Conservation (phyloP, 768 basidiomycete genomes). For the Strobilomyces echinocephalus region DNA sequence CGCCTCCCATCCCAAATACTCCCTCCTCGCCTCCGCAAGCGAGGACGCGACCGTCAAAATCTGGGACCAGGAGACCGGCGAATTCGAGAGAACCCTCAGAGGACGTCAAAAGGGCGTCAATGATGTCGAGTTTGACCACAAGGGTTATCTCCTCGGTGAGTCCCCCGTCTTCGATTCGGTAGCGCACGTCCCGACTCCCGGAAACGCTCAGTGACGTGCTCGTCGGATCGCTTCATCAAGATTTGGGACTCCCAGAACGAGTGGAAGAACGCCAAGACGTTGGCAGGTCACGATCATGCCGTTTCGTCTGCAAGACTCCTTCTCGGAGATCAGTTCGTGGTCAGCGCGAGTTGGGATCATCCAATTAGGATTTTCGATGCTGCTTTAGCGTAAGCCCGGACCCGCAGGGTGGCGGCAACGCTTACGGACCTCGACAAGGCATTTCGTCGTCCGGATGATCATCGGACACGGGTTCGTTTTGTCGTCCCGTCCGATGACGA, state of each 20-base stretch:
- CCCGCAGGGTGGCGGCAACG: background rate
- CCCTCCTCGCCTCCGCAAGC: slow-evolving; percentile 76
- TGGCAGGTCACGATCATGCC: slow-evolving; percentile 88
- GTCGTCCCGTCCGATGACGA: slow-evolving; percentile 68
- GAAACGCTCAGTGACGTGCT: slow-evolving; percentile 45
- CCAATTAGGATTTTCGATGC: slow-evolving; percentile 86
- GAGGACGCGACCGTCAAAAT: slow-evolving; percentile 89
- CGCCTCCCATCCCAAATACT: slow-evolving; percentile 84
- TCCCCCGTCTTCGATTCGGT: background rate
- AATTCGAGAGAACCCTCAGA: slow-evolving; percentile 87
- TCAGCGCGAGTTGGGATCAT: slow-evolving; percentile 84
- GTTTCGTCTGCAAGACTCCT: slow-evolving; percentile 84
- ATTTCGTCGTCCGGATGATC: slow-evolving; percentile 73
- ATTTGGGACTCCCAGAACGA: slow-evolving; percentile 89
- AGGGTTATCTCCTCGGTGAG: slow-evolving; percentile 76
- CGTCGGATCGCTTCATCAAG: slow-evolving; percentile 87
- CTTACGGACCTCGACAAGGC: slow-evolving; percentile 38
- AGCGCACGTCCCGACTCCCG: background rate
- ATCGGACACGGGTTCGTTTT: slow-evolving; percentile 77
- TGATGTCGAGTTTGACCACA: slow-evolving; percentile 85
- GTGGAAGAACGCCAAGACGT: slow-evolving; percentile 83
- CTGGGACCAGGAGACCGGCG: slow-evolving; percentile 96
- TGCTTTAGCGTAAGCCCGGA: slow-evolving; percentile 63
- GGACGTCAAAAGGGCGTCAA: slow-evolving; percentile 87
- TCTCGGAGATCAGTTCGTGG: slow-evolving; percentile 76